phyloP scores from a whole-genome alignment of 2,329 filamentous ascomycete species.

The Calonectria pteridis region DNA sequence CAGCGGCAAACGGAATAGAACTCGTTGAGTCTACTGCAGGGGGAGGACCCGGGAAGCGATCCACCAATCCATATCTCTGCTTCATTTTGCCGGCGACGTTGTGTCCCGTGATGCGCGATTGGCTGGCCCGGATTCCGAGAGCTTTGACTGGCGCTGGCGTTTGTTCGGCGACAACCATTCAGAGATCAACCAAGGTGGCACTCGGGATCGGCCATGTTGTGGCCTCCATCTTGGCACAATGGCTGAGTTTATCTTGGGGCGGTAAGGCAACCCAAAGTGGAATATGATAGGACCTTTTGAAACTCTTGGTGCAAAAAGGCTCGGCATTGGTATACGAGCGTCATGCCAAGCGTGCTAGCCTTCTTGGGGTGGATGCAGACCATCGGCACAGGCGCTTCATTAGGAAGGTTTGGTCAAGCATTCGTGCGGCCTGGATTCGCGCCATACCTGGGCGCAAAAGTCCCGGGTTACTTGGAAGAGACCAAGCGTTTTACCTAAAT shows the following conservation, averaged over 20 bases:
- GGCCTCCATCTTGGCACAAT: not conserved
- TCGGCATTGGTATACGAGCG: not conserved
- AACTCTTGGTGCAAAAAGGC: not conserved
- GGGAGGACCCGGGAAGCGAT: not conserved
- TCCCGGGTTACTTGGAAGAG: not conserved
- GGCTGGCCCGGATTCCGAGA: not conserved
- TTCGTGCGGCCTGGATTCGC: not conserved
- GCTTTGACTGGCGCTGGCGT: not conserved
- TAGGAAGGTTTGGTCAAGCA: constrained; percentile 15
- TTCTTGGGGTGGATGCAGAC: not conserved
- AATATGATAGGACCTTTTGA: constrained; percentile 12
- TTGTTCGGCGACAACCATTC: not conserved
- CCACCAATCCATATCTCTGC: not conserved
- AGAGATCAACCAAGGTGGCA: not conserved
- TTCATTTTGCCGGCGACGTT: not conserved
- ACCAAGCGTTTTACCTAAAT: constrained; percentile 1
- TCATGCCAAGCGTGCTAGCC: constrained; percentile 17
- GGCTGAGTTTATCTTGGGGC: constrained; percentile 7
- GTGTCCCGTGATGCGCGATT: not conserved
- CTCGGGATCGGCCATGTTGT: not conserved
- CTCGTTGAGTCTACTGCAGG: not conserved
- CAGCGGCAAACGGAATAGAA: not conserved
- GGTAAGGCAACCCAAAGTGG: constrained; percentile 6
- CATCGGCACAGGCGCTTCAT: not conserved
- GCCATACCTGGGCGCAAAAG: not conserved